phyloP scores from a whole-genome alignment of 768 basidiomycete species.

The Suillus bovinus region DNA sequence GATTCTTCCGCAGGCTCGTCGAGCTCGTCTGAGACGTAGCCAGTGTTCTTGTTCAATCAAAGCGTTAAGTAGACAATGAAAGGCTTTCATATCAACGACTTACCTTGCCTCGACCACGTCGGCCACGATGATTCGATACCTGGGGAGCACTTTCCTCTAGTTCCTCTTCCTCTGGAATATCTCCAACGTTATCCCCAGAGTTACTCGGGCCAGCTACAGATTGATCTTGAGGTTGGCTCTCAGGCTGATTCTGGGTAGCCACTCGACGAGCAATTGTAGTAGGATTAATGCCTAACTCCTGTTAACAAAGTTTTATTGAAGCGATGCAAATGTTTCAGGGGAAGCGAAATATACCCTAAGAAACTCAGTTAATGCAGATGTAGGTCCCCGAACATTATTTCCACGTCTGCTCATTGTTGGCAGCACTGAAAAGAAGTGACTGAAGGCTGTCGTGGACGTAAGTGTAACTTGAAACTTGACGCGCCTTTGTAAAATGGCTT shows the following conservation, averaged over 20 bases:
- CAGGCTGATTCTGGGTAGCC: constrained; percentile 30
- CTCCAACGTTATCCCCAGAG: constrained; percentile 12
- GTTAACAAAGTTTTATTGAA: constrained; percentile 23
- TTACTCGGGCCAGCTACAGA: constrained; percentile 50
- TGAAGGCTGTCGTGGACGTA: not conserved
- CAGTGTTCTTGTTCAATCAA: constrained; percentile 27
- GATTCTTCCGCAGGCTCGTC: constrained; percentile 55
- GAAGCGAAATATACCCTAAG: constrained; percentile 51
- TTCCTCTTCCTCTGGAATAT: constrained; percentile 17
- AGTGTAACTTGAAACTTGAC: not conserved
- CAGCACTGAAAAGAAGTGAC: not conserved
- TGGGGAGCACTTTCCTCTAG: constrained; percentile 11
- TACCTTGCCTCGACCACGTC: constrained; percentile 18
- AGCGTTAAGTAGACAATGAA: constrained; percentile 3
- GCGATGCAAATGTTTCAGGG: constrained; percentile 4
- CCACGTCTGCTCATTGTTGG: constrained; percentile 28
- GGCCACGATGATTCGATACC: constrained; percentile 16
- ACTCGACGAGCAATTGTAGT: constrained; percentile 40
- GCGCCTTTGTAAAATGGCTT: not conserved
- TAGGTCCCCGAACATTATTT: constrained; percentile 77
- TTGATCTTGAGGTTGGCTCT: constrained; percentile 29
- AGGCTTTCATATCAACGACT: constrained; percentile 14
- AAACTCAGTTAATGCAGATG: constrained; percentile 83
- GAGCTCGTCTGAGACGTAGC: constrained; percentile 74
- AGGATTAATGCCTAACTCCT: constrained; percentile 57